Base-by-base conservation (phyloP, 352 stramenopile species). In the Detonula confervacea region DNA sequence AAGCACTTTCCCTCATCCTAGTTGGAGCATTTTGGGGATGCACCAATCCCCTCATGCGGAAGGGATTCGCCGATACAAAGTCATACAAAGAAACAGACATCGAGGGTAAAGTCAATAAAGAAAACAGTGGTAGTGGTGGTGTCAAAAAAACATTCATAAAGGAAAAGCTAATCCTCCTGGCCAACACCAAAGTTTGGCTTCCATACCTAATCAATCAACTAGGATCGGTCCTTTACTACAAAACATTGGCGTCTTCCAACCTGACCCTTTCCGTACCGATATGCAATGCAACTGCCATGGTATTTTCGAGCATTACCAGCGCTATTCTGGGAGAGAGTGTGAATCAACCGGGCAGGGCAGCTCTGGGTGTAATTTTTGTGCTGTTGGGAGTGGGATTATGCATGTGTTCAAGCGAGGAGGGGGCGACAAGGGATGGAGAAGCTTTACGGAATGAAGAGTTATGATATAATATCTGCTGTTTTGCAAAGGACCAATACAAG, bases 21-120 rank as follows among this genome's bases (percentile, higher is more conserved):
- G 90, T 95, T 0, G 87, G 90, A 11, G 83, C 83, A 25, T 64
- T 95, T 29, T 95, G 90, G 90, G 90, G 90, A 33, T 93, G 90
- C 63, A 95, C 90, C 1, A 95, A 95, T 87, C 89, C 90, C 12
- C 67, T 95, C 4, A 80, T 95, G 62, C 79, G 87, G 42, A 83
- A 87, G 64, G 80, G 77, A 22, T 73, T 77, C 12, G 51, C 66
- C 0, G 59, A 69, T 51, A 55, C 35, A 51, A 66, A 59, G 25
- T 47, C 29, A 16, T 44, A 27, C 18, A 57, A 14, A 35, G 39
- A 66, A 57, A 55, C 49, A n/a, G 59, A 63, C 29, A 59, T 27
- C 57, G 33, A 54, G 18, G n/a, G 16, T 55, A 30, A 63, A n/a
- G n/a, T n/a, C 66, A 67, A 35, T 24, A 65, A 59, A 25, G 51